Conservation (phyloP, 352 stramenopile species). For the Globisporangium nunn region DNA sequence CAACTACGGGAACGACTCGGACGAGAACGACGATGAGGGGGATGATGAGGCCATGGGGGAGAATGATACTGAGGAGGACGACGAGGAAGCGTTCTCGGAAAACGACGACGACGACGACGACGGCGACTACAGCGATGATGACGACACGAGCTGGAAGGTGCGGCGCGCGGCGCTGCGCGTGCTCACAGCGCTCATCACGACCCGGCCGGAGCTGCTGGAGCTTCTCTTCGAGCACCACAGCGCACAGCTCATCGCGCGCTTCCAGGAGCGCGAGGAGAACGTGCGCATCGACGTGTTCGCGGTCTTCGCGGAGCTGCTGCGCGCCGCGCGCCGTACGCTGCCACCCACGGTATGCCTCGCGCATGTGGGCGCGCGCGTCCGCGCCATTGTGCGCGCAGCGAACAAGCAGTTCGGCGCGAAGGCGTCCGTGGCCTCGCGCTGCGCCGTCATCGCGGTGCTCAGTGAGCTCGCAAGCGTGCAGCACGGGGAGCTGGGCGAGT, state of each 20-base stretch:
- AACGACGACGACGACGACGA: constrained; percentile 43
- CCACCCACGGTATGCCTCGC: constrained; percentile 36
- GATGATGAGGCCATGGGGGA: constrained; percentile 85
- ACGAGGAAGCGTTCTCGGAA: constrained; percentile 55
- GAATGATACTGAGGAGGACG: constrained; percentile 81
- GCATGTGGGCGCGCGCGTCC: constrained; percentile 53
- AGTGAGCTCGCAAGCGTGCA: constrained; percentile 80
- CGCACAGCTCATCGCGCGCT: constrained; percentile 79
- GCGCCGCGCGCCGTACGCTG: constrained; percentile 50
- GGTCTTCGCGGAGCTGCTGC: constrained; percentile 91
- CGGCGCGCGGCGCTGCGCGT: constrained; percentile 89
- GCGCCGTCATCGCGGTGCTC: constrained; percentile 79
- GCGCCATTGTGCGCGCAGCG: constrained; percentile 60
- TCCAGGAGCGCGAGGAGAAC: constrained; percentile 98
- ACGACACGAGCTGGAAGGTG: constrained; percentile 97
- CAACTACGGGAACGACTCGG: constrained; percentile 90
- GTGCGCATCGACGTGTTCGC: constrained; percentile 96
- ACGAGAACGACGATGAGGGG: constrained; percentile 85
- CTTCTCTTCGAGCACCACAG: constrained; percentile 80
- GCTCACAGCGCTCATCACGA: constrained; percentile 89
- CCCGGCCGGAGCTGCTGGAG: constrained; percentile 78
- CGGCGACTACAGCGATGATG: constrained; percentile 90
- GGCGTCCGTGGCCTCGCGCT: constrained; percentile 66
- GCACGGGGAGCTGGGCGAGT: constrained; percentile 61
- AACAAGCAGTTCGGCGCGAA: constrained; percentile 83